Evolutionary conservation across 805 yeast species (phyloP).

Genomic region (Metschnikowia colocasiae): DNA sequence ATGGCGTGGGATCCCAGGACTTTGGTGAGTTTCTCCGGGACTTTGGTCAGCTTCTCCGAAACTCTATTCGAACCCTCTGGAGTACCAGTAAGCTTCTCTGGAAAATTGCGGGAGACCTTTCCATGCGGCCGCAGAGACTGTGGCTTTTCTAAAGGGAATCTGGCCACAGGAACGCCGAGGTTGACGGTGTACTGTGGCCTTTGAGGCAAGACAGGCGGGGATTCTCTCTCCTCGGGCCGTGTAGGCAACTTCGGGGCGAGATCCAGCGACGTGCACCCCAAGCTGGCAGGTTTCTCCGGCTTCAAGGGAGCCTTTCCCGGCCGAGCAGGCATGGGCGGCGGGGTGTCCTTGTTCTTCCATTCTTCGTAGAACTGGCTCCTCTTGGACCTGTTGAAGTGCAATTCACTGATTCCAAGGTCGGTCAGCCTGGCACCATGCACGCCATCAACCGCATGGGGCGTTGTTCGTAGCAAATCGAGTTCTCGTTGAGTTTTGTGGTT

Average conservation of each 20-base stretch:
- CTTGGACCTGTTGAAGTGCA: constrained; percentile 19
- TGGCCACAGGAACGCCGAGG: constrained; percentile 1
- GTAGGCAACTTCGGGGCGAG: not conserved
- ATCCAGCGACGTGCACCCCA: not conserved
- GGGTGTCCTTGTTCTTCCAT: constrained; percentile 13
- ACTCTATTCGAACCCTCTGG: too few species aligned
- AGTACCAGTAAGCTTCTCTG: too few species aligned
- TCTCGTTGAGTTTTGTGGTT: constrained; percentile 35
- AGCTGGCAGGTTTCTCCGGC: not conserved
- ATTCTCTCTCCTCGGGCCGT: not conserved
- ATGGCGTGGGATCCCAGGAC: not conserved
- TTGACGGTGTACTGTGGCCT: constrained; percentile 6
- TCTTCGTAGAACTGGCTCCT: constrained; percentile 6
- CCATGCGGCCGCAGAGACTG: not conserved
- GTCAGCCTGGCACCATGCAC: not conserved
- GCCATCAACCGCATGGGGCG: not conserved
- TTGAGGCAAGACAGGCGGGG: constrained; percentile 11
- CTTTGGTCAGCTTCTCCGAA: too few species aligned
- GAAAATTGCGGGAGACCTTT: not conserved
- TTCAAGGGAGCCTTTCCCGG: not conserved
- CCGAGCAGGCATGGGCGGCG: constrained; percentile 16
- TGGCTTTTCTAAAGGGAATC: not conserved
- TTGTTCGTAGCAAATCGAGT: constrained; percentile 27
- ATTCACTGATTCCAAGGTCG: constrained; percentile 12
- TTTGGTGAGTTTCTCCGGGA: not conserved